Conservation (phyloP, 2,329 filamentous ascomycete genomes). For the Fusarium dimerum region DNA sequence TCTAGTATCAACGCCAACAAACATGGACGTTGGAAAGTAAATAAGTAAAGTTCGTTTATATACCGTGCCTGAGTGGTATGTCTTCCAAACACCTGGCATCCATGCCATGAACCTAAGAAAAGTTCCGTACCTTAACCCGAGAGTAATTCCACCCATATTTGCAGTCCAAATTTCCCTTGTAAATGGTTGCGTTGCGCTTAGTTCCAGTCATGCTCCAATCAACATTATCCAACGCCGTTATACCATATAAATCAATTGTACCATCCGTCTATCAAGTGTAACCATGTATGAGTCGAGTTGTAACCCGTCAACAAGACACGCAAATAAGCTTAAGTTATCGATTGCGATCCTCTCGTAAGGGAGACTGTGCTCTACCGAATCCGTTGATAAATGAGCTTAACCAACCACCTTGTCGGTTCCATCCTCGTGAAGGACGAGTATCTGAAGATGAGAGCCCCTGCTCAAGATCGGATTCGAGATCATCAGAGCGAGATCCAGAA, state of each 20-base stretch:
- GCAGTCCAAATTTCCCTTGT: not conserved
- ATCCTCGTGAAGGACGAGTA: constrained; percentile 16
- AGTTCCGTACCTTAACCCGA: not conserved
- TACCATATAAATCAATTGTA: not conserved
- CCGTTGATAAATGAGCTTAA: constrained; percentile 39
- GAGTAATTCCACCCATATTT: constrained; percentile 9
- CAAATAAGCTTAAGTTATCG: constrained; percentile 5
- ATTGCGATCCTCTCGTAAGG: constrained; percentile 28
- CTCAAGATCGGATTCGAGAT: constrained; percentile 43
- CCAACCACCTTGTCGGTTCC: constrained; percentile 38
- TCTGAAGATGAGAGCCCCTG: constrained; percentile 38
- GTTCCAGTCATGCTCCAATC: not conserved
- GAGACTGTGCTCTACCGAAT: constrained; percentile 23
- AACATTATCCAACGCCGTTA: not conserved
- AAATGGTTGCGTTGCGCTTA: not conserved
- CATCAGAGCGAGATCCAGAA: constrained; percentile 32
- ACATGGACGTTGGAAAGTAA: not conserved
- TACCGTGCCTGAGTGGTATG: not conserved
- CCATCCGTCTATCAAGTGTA: not conserved
- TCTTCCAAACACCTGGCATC: not conserved
- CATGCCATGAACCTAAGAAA: not conserved
- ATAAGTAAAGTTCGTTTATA: not conserved
- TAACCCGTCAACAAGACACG: not conserved
- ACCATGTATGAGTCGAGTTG: not conserved
- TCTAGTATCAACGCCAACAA: not conserved